Evolutionary conservation across 2,329 filamentous ascomycete genomes (phyloP).

Genomic region (Fusarium sp.): DNA sequence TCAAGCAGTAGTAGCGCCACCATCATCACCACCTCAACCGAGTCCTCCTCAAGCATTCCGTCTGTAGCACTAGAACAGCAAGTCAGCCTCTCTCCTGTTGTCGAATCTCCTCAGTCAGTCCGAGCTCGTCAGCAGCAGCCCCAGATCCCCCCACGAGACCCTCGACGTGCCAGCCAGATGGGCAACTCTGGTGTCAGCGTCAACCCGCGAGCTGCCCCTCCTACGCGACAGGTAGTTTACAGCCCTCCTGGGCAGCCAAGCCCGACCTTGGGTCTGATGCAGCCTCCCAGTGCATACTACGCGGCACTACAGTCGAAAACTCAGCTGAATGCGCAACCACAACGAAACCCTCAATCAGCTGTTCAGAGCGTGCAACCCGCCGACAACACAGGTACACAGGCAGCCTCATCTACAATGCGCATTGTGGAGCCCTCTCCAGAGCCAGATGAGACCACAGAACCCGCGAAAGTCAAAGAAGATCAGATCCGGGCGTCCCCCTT

Average conservation of each 20-base stretch:
- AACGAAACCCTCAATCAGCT: constrained; percentile 4
- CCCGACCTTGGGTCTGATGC: constrained; percentile 52
- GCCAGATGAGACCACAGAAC: constrained; percentile 38
- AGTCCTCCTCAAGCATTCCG: constrained; percentile 33
- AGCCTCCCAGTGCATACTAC: constrained; percentile 23
- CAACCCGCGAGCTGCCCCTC: constrained; percentile 43
- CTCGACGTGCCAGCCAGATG: constrained; percentile 31
- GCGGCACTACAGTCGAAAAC: neutral
- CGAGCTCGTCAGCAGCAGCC: constrained; percentile 46
- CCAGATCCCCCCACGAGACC: constrained; percentile 41
- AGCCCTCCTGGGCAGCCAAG: constrained; percentile 53
- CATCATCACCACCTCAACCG: constrained; percentile 45
- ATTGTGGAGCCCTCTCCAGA: constrained; percentile 49
- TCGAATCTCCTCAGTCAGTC: constrained; percentile 54
- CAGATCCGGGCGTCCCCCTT: constrained; percentile 32
- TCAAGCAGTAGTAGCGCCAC: constrained; percentile 48
- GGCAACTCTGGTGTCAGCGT: neutral
- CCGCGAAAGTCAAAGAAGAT: neutral
- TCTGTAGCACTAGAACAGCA: constrained; percentile 32
- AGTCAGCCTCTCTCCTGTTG: constrained; percentile 58
- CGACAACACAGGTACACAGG: constrained; percentile 34
- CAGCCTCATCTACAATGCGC: constrained; percentile 50
- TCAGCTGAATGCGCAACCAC: neutral
- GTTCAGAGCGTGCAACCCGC: constrained; percentile 10
- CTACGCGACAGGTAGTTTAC: constrained; percentile 45